Percentiles rank a stretch among this genome's conserved stretches.
Evolutionary conservation across 768 basidiomycete species (phyloP).

Genomic region (Boletus rex-veris): DNA sequence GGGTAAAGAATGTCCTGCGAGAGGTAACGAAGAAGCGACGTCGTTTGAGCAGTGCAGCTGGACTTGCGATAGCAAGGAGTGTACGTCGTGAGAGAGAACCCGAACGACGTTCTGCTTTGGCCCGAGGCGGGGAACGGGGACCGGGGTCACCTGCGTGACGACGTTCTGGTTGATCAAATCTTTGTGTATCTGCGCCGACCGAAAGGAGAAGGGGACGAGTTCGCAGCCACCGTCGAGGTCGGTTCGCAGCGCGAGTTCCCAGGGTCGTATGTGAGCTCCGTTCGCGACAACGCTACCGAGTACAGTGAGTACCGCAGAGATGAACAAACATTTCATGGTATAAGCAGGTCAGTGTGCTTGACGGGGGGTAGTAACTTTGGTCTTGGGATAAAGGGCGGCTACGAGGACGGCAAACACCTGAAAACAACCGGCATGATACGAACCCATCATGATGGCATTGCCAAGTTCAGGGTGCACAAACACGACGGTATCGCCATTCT

Average conservation of each 20-base stretch:
- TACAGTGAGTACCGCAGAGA: neutral
- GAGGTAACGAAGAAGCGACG: slow-evolving; percentile 2
- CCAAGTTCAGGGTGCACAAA: no score
- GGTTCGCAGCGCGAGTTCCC: slow-evolving; percentile 36
- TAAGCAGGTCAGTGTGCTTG: neutral
- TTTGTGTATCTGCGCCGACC: slow-evolving; percentile 21
- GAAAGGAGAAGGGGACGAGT: slow-evolving; percentile 21
- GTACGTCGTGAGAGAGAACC: slow-evolving; percentile 17
- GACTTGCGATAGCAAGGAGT: slow-evolving; percentile 15
- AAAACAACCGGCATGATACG: neutral
- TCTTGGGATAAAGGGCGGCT: neutral
- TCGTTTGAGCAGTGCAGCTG: slow-evolving; percentile 26
- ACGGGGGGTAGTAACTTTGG: no score
- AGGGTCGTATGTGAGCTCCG: slow-evolving; percentile 74
- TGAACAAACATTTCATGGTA: slow-evolving; percentile 15
- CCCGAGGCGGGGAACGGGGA: slow-evolving; percentile 11
- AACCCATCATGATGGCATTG: neutral
- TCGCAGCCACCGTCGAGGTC: slow-evolving; percentile 18
- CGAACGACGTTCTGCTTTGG: slow-evolving; percentile 14
- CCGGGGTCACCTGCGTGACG: slow-evolving; percentile 6
- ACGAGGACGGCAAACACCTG: neutral
- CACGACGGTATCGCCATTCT: neutral
- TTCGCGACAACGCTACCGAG: slow-evolving; percentile 4
- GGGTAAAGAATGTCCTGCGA: no score
- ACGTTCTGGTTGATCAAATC: slow-evolving; percentile 7